Conservation (phyloP, 441 rosid genomes). For the Kokia cookei region DNA sequence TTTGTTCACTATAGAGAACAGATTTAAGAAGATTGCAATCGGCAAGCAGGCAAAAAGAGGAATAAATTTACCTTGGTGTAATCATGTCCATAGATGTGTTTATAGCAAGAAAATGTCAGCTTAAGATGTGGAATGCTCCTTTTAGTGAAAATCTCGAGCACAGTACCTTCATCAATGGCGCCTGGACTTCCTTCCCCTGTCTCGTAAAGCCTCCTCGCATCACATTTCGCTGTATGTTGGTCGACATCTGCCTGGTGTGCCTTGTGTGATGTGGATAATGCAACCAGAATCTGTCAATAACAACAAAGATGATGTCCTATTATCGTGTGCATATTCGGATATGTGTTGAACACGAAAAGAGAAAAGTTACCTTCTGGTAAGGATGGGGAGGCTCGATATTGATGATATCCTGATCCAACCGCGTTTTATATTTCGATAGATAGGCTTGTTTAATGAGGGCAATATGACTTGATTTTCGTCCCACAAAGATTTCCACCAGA, state of each 20-base stretch:
- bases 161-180: constrained; percentile 37
- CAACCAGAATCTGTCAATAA: constrained; percentile 41
- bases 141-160: constrained; percentile 60
- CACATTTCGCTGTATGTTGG: constrained; percentile 53
- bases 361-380: constrained; percentile 41
- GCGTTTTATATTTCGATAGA: constrained; percentile 33
- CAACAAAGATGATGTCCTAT: background rate
- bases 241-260: constrained; percentile 54
- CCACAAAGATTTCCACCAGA: constrained; percentile 49
- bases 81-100: constrained; percentile 55
- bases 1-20: background rate
- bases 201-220: constrained; percentile 49
- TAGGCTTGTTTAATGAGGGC: constrained; percentile 46
- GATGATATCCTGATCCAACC: constrained; percentile 49
- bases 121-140: constrained; percentile 56
- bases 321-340: background rate
- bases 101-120: constrained; percentile 51
- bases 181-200: constrained; percentile 50
- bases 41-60: background rate
- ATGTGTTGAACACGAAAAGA: background rate
- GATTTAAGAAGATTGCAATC: background rate
- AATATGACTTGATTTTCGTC: constrained; percentile 59
- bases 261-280: constrained; percentile 55
- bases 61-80: constrained; percentile 38
- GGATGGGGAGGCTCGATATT: constrained; percentile 57